Base-by-base conservation (phyloP, 2,329 filamentous ascomycete species). In the Xylaria hypoxylon region DNA sequence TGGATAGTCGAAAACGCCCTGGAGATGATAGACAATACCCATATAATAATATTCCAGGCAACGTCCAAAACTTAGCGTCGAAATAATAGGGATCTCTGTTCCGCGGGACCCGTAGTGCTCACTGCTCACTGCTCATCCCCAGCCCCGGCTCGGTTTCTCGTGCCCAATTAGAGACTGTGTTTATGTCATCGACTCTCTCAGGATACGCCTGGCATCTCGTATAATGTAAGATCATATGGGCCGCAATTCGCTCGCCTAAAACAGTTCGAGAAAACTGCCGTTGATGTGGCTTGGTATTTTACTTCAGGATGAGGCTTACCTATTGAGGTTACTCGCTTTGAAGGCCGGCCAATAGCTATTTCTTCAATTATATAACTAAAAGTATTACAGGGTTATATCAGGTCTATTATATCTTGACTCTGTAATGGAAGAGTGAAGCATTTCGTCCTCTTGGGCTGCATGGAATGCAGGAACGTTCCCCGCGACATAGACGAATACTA, bases 111-210 rank as follows among this genome's bases (percentile, higher is more conserved):
- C 60, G 56, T 28, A 2, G 7, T 48, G n/a, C 28, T 51, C 15
- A 28, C n/a, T n/a, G n/a, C n/a, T n/a, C n/a, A 2, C 11, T 48
- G n/a, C 28, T 51, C 15, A 28, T 33, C 10, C 45, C 31, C 26
- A 48, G 45, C 13, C 40, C 40, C 35, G 52, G 22, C 45, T 48
- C 59, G 42, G 59, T 42, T 40, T 53, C 48, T 26, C 11, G 51
- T 17, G 35, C 35, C 59, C 59, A 66, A 64, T 64, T 15, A 56
- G 6, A 60, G 5, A 11, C 24, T 13, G 11, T 28, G 31, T 58
- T 64, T 67, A 64, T 64, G 52, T 64, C 61, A 67, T 60, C 56
- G 26, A 56, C 42, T 38, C 28, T 47, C n/a, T 24, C 24, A 45
- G 44, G n/a, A 53, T 44, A 19, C 38, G 40, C 33, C 22, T 17